Conservation (phyloP, 2,329 filamentous ascomycete genomes). For the Cryphonectria carpinicola region DNA sequence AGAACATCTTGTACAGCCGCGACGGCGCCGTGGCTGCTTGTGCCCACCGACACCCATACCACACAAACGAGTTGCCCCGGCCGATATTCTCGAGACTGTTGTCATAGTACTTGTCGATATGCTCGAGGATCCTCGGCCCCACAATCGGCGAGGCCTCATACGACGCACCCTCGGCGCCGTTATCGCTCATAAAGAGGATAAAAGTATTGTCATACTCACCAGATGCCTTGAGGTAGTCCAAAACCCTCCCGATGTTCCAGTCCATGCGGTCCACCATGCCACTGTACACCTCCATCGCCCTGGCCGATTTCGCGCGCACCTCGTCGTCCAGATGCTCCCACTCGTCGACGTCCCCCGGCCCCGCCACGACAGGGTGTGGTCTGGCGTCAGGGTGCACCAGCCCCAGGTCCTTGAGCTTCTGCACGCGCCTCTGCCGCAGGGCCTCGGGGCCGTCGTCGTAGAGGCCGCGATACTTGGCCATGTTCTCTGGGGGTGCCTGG, state of each 20-base stretch:
- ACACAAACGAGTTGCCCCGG: slow-evolving; percentile 60
- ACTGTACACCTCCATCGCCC: slow-evolving; percentile 53
- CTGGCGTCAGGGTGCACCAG: slow-evolving; percentile 55
- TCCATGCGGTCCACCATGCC: slow-evolving; percentile 63
- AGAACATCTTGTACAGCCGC: slow-evolving; percentile 44
- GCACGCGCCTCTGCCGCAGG: slow-evolving; percentile 55
- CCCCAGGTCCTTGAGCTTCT: slow-evolving; percentile 58
- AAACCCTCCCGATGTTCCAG: slow-evolving; percentile 54
- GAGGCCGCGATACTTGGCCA: slow-evolving; percentile 59
- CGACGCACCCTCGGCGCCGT: slow-evolving; percentile 60
- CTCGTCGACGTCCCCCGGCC: background rate
- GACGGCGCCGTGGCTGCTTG: slow-evolving; percentile 44
- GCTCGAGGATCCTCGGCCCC: slow-evolving; percentile 54
- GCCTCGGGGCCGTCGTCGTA: slow-evolving; percentile 65
- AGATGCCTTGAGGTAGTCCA: slow-evolving; percentile 53
- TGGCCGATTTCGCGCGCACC: slow-evolving; percentile 32
- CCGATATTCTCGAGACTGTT: slow-evolving; percentile 57
- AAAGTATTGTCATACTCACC: slow-evolving; percentile 58
- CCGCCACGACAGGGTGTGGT: slow-evolving; percentile 53
- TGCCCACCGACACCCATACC: slow-evolving; percentile 63
- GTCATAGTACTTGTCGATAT: slow-evolving; percentile 61
- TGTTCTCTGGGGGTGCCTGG: slow-evolving; percentile 58
- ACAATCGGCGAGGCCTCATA: slow-evolving; percentile 64
- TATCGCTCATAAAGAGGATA: slow-evolving; percentile 46
- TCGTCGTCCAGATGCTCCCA: slow-evolving; percentile 33